Evolutionary conservation across 129 eudicot genomes (phyloP), one percentile per base, ranked within the genome.

Genomic region (Sambucus nigra): DNA sequence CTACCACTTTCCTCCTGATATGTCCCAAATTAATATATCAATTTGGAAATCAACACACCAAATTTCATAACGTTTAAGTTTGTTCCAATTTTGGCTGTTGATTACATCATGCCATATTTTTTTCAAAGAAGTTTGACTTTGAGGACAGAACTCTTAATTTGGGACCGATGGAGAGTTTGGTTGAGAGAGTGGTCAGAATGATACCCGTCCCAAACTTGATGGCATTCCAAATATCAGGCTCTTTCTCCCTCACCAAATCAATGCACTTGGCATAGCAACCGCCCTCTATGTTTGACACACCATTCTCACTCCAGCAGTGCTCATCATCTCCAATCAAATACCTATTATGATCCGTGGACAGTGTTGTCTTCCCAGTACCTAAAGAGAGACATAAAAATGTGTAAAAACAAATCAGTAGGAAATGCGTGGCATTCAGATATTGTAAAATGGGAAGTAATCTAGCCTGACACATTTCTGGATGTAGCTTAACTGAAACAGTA

Each of bases 281-380:
- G 11, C 82, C 87, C 35, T 80, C 87, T 20, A 80, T 80, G 51
- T 80, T 80, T 8, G 82, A 80, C 26, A 80, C 82, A 8, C 82
- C 87, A 53, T 54, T 71, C 17, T 75, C 82, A 47, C 82, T 71
- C 87, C 87, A 80, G 53, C 87, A 75, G 24, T 80, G 87, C 61
- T 80, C 87, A 20, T 80, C 87, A 31, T 80, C 87, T 39, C 87
- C 87, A 23, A 80, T 80, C 51, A 80, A 28, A 32, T 80, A 75
- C 28, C 87, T 40, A 38, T 71, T 80, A 33, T 75, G 76, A 52
- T 80, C 87, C 0, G 87, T 75, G 9, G 87, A 80, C 40, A 80
- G 67, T 2, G 87, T 79, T 2, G 87, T 80, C 61, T 80, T 80
- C 11, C 87, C 87, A 45, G 87, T 79, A 44, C 87, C 86, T 79